A percentile compares a stretch with the other conserved stretches of the same genome.
phyloP scores from a whole-genome alignment of 2,329 filamentous ascomycete genomes.

The Trichoderma asperellum region DNA sequence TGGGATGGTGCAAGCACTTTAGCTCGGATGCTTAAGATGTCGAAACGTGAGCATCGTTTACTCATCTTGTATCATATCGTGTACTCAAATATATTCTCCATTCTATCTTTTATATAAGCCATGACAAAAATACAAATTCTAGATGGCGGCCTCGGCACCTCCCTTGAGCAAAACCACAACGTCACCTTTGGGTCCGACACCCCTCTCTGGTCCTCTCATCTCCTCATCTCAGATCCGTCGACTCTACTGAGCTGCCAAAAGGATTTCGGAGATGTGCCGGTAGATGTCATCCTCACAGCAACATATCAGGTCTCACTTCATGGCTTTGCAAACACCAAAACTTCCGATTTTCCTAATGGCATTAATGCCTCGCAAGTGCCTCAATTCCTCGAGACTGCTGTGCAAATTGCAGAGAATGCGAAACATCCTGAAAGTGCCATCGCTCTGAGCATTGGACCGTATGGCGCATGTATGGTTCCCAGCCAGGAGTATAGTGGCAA shows the following conservation, averaged over 20 bases:
- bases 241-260: constrained; percentile 59
- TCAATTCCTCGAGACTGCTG: constrained; percentile 49
- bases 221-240: constrained; percentile 58
- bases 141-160: constrained; percentile 70
- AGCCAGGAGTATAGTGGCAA: constrained; percentile 66
- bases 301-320: constrained; percentile 67
- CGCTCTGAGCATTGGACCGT: constrained; percentile 67
- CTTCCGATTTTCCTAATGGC: constrained; percentile 47
- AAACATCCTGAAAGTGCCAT: constrained; percentile 41
- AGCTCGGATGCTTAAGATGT: background rate
- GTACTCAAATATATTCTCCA: background rate
- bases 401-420: constrained; percentile 48
- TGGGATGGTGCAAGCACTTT: background rate
- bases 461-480: constrained; percentile 69
- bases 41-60: background rate
- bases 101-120: background rate
- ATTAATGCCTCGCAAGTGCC: constrained; percentile 47
- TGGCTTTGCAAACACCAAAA: constrained; percentile 58
- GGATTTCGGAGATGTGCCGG: constrained; percentile 59
- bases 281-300: constrained; percentile 67
- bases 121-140: constrained; percentile 52
- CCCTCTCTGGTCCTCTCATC: constrained; percentile 70
- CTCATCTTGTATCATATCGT: background rate
- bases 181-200: constrained; percentile 55
- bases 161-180: constrained; percentile 61